Evolutionary conservation across 2,329 filamentous ascomycete genomes (phyloP), one percentile per base, ranked within the genome.

Genomic region (Diplodia mutila): DNA sequence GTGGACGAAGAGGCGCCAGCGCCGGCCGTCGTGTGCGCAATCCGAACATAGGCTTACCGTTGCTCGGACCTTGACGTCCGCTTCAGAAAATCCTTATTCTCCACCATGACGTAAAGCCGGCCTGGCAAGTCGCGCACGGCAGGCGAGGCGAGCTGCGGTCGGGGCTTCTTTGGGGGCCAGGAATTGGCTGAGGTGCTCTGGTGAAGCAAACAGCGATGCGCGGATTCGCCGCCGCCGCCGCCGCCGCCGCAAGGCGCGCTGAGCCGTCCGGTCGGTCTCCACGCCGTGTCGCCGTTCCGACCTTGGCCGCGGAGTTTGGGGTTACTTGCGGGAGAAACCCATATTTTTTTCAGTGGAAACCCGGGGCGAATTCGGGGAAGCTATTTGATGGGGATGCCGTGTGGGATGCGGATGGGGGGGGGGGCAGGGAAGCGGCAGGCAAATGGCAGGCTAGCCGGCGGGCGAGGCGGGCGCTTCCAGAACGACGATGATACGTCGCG

Each of bases 391-490:
- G 46, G 57, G 39, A 25, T 32, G 39, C 16, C 14, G 25, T 42
- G 25, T 42, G 25, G 27, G 46, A 29, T 25, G 14, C n/a, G 39
- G 39, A 48, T 34, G 32, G 34, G 34, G 34, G 32, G 11, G 37
- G 9, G 8, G 29, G 23, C 18, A 12, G 23, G 34, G n/a, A 8
- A 21, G n/a, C 53, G 34, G 32, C 53, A 55, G 27, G 27, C 25
- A 59, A 8, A 37, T 11, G 54, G 54, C 54, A 23, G 18, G 18
- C 39, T n/a, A 25, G 42, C 42, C 42, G 16, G 29, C 12, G 23
- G 42, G 59, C 59, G 59, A 34, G 42, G 57, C 46, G 39, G 59
- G 59, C 59, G 59, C 59, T 52, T 63, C 59, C 59, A 63, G 59
- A 63, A 63, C 27, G 29, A 27, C 59, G 9, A 51, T 51, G 59